Evolutionary conservation across 176 grass and related monocot species (phyloP).

Genomic region (Chrysopogon serrulatus): DNA sequence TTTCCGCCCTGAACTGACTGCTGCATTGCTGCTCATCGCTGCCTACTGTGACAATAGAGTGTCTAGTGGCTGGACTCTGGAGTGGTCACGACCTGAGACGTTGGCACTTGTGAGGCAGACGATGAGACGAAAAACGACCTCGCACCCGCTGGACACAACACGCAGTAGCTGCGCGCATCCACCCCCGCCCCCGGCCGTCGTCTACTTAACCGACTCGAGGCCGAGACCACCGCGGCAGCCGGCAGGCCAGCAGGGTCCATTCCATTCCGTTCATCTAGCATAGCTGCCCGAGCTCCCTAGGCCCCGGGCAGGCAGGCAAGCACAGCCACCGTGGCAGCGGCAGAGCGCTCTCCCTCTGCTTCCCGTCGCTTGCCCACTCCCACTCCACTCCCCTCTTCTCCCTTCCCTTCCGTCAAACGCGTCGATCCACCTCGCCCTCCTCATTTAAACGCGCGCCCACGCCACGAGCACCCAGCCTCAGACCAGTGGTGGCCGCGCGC

Average conservation of each 20-base stretch:
- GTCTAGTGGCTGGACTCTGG: background rate
- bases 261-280: too few relatives aligned
- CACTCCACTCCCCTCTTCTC: background rate
- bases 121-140: background rate
- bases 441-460: constrained; percentile 6
- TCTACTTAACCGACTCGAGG: background rate
- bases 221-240: background rate
- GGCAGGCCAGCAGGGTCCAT: background rate
- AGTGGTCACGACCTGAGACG: background rate
- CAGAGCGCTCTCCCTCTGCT: too few relatives aligned
- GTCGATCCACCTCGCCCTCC: background rate
- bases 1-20: too few relatives aligned
- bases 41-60: too few relatives aligned
- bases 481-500: background rate
- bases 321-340: too few relatives aligned
- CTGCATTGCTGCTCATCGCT: too few relatives aligned
- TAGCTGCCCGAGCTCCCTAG: background rate
- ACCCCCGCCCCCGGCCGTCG: background rate
- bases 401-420: background rate
- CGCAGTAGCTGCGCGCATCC: too few relatives aligned
- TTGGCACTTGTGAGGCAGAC: background rate
- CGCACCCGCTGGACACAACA: too few relatives aligned
- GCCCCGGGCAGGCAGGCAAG: background rate
- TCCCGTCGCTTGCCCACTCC: constrained; percentile 14
- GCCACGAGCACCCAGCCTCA: background rate